Base-by-base conservation (phyloP, 148 eudicot species). In the Arbutus unedo region DNA sequence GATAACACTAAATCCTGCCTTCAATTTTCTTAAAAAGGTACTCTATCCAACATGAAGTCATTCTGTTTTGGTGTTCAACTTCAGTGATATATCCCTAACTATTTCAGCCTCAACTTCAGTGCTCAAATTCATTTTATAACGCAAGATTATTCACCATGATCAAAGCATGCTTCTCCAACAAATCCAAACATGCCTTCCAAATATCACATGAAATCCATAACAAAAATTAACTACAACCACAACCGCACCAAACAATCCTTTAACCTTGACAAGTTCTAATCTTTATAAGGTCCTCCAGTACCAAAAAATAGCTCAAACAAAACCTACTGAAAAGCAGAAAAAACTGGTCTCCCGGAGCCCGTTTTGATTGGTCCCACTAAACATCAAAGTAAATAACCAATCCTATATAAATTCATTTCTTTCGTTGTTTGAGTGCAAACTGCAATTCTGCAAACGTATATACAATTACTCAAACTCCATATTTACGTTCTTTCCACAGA, bases 61-160 rank as follows among this genome's bases (percentile, higher is more conserved):
- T 49, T 21, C 16, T 50, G 78, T 74, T 21, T 15, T 73, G 49
- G 19, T 23, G 71, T 25, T 64, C 77, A 74, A 74, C 55, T 74
- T 74, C 53, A 74, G 9, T 74, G 50, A 48, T 8, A 74, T 48
- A 10, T 31, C 38, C 25, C 5, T 47, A 50, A 18, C 54, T 74
- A 48, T 45, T 47, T 48, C 13, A 74, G 21, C n/a, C 77, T 64
- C 77, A 74, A 74, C 55, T 74, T 74, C 53, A 74, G 3, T 74
- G 50, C n/a, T 54, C 23, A 76, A 49, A 49, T 21, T 25, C 59
- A 49, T 76, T 51, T 21, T 76, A 50, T 25, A 75, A 75, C 78
- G 50, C 8, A 9, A 50, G 14, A 13, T 23, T 49, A 74, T 6
- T 21, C 18, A 75, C 44, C 57, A 21, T 51, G 56, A 23, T 13